Conservation (phyloP, 148 eudicot species). For the Suaeda aralocaspica region DNA sequence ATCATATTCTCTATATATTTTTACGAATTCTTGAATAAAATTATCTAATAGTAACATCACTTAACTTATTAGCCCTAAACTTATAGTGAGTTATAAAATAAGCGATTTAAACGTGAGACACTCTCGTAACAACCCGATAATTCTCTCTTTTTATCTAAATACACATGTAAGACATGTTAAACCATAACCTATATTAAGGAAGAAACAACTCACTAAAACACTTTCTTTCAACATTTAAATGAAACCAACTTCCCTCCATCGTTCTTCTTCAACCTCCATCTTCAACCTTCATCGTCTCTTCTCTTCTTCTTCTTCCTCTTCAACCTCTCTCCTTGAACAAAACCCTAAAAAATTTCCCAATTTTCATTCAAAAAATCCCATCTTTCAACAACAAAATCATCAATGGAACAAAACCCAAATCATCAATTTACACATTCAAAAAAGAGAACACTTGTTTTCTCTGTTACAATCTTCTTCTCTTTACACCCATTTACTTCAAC, state of each 20-base stretch:
- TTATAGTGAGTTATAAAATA: too few relatives aligned
- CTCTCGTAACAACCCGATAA: too few relatives aligned
- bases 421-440: conserved; percentile 2
- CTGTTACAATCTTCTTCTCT: conserved; percentile 39
- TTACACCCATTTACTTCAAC: conserved; percentile 40
- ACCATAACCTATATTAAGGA: too few relatives aligned
- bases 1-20: too few relatives aligned
- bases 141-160: too few relatives aligned
- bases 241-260: conserved; percentile 7
- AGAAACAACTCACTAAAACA: too few relatives aligned
- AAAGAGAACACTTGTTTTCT: conserved; percentile 20
- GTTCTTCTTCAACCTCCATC: background rate
- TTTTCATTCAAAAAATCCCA: background rate
- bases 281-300: background rate
- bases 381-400: conserved; percentile 8
- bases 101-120: too few relatives aligned
- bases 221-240: background rate
- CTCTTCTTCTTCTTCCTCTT: conserved; percentile 16
- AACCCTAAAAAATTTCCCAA: background rate
- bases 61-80: too few relatives aligned
- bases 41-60: too few relatives aligned
- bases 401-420: conserved; percentile 5
- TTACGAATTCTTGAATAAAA: too few relatives aligned
- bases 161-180: too few relatives aligned
- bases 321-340: conserved; percentile 5